Conservation (phyloP, 169 alveolate genomes). For the Plasmodium relictum region DNA sequence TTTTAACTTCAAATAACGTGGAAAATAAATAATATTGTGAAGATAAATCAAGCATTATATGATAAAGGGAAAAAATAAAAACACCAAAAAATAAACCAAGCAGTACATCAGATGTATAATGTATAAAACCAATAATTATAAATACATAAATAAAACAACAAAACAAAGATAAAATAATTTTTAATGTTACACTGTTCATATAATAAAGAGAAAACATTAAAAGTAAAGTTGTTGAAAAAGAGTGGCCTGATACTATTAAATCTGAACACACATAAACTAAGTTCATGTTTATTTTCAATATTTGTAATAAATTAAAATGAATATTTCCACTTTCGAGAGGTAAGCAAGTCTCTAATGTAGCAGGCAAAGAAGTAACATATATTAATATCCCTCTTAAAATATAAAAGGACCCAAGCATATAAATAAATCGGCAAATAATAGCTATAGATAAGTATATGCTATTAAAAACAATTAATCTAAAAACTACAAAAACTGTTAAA, state of each 20-base stretch:
- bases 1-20: conserved; percentile 53
- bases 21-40: conserved; percentile 41
- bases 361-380: conserved; percentile 64
- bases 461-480: conserved; percentile 44
- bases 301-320: conserved; percentile 46
- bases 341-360: conserved; percentile 58
- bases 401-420: conserved; percentile 68
- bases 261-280: conserved; percentile 62
- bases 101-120: conserved; percentile 66
- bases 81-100: conserved; percentile 44
- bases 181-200: conserved; percentile 28
- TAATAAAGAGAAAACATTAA: conserved; percentile 57
- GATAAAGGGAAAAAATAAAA: conserved; percentile 59
- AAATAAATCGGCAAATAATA: conserved; percentile 56
- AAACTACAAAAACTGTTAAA: conserved; percentile 15
- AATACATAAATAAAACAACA: conserved; percentile 49
- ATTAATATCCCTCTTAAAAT: conserved; percentile 42
- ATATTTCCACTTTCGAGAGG: conserved; percentile 58
- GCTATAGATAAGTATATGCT: conserved; percentile 65
- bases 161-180: conserved; percentile 16
- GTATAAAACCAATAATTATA: conserved; percentile 65
- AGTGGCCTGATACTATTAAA: conserved; percentile 69
- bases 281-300: conserved; percentile 40
- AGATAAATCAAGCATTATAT: conserved; percentile 51
- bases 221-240: conserved; percentile 56